phyloP scores from a whole-genome alignment of 208 protist species.

The Wallacemonas rigidus region DNA sequence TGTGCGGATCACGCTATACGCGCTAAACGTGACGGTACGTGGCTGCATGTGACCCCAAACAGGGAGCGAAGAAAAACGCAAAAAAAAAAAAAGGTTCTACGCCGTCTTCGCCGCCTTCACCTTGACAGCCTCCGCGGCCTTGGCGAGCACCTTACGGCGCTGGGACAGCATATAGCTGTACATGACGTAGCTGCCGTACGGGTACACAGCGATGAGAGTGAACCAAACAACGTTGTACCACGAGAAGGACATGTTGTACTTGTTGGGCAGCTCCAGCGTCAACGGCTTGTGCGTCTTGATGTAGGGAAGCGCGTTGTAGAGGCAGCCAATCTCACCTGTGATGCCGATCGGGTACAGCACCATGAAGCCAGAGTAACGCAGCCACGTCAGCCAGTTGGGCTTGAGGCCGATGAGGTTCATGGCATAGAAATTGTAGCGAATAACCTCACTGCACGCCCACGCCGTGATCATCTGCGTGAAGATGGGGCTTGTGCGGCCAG shows the following conservation, averaged over 20 bases:
- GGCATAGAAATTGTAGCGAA: conserved; percentile 90
- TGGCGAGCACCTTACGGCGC: conserved; percentile 67
- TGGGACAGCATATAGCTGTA: conserved; percentile 92
- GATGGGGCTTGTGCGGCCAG: conserved; percentile 42
- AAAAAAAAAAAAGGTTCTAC: conserved; percentile 12
- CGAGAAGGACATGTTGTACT: conserved; percentile 79
- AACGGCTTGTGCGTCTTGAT: conserved; percentile 64
- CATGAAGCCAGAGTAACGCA: conserved; percentile 90
- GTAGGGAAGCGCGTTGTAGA: conserved; percentile 76
- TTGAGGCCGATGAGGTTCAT: conserved; percentile 54
- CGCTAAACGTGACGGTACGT: no score
- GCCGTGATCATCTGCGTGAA: conserved; percentile 81
- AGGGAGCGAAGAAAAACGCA: no score
- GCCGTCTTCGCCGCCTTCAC: conserved; percentile 17
- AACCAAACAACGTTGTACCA: conserved; percentile 77
- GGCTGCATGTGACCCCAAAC: no score
- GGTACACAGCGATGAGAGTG: conserved; percentile 73
- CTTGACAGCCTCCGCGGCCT: conserved; percentile 6
- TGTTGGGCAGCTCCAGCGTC: conserved; percentile 78
- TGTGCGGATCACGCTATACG: no score
- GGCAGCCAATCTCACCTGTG: conserved; percentile 80
- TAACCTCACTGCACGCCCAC: conserved; percentile 85
- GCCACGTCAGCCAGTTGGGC: conserved; percentile 65
- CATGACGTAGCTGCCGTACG: conserved; percentile 83
- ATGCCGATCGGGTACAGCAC: conserved; percentile 92